phyloP scores from a whole-genome alignment of 1,284 basidiomycete species.

The Ganoderma lucidum region DNA sequence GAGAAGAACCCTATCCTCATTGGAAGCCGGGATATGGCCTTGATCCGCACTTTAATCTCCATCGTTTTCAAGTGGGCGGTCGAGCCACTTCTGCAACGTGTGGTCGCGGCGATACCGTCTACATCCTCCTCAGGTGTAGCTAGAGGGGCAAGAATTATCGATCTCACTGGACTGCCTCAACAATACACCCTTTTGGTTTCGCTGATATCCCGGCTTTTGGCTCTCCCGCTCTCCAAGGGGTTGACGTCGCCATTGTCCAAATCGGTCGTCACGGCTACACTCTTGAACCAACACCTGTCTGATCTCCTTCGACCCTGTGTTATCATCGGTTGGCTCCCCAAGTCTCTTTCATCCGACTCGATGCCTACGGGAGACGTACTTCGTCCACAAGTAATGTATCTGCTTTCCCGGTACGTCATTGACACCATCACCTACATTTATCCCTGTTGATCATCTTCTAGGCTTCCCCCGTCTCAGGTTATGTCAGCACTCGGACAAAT shows the following conservation, averaged over 20 bases:
- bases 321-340: slow-evolving; percentile 75
- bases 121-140: slow-evolving; percentile 29
- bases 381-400: slow-evolving; percentile 58
- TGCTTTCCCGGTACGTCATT: slow-evolving; percentile 50
- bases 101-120: slow-evolving; percentile 52
- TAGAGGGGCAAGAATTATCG: slow-evolving; percentile 47
- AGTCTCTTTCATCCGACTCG: slow-evolving; percentile 51
- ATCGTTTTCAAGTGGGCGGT: slow-evolving; percentile 77
- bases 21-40: slow-evolving; percentile 69
- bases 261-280: slow-evolving; percentile 65
- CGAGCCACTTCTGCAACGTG: slow-evolving; percentile 56
- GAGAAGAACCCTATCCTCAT: slow-evolving; percentile 39
- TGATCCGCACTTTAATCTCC: slow-evolving; percentile 68
- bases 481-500: slow-evolving; percentile 70
- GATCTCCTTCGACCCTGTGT: slow-evolving; percentile 68
- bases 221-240: slow-evolving; percentile 61
- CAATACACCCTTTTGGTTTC: slow-evolving; percentile 53
- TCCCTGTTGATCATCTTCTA: slow-evolving; percentile 38
- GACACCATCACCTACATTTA: background rate
- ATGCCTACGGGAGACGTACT: slow-evolving; percentile 46
- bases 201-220: slow-evolving; percentile 52
- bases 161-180: slow-evolving; percentile 50
- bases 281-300: slow-evolving; percentile 64
- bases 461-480: slow-evolving; percentile 68
- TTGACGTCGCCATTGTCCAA: slow-evolving; percentile 53